Conservation (phyloP, 352 stramenopile species). For the Phytophthora parvispora region DNA sequence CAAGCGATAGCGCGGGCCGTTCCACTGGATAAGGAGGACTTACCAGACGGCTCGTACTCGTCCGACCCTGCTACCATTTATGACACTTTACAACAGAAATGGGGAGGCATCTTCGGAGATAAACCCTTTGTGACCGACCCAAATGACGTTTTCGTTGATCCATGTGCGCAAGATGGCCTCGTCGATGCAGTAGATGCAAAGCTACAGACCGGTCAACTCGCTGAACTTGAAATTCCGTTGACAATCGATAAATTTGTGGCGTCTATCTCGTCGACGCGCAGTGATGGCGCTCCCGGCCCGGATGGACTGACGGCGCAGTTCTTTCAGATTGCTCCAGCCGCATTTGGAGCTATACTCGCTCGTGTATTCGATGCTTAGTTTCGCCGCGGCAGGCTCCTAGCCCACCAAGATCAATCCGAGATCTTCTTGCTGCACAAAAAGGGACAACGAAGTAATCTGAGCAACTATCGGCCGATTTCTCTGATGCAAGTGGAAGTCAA, state of each 20-base stretch:
- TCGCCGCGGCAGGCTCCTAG: background rate
- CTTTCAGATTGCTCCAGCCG: background rate
- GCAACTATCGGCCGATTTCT: slow-evolving; percentile 2
- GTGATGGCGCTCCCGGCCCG: background rate
- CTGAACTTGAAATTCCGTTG: background rate
- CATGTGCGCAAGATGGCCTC: background rate
- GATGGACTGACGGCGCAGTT: background rate
- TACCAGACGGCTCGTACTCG: background rate
- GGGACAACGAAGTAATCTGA: background rate
- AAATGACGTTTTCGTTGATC: background rate
- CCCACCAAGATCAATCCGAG: background rate
- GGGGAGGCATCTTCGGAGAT: background rate
- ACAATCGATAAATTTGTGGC: background rate
- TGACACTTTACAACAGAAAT: background rate
- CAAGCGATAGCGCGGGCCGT: background rate
- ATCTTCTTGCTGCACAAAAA: background rate
- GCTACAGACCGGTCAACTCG: background rate
- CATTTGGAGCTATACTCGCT: background rate
- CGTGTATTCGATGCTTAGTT: background rate
- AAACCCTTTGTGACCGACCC: background rate
- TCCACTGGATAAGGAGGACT: background rate
- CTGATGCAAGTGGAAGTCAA: slow-evolving; percentile 5
- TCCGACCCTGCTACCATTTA: background rate
- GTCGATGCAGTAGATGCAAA: background rate
- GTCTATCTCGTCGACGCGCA: background rate